These are phyloP conservation scores for Leucocoprinus gongylophorus DNA, from an alignment of 1,284 basidiomycete species.

Conservation along the genomic window DNA sequence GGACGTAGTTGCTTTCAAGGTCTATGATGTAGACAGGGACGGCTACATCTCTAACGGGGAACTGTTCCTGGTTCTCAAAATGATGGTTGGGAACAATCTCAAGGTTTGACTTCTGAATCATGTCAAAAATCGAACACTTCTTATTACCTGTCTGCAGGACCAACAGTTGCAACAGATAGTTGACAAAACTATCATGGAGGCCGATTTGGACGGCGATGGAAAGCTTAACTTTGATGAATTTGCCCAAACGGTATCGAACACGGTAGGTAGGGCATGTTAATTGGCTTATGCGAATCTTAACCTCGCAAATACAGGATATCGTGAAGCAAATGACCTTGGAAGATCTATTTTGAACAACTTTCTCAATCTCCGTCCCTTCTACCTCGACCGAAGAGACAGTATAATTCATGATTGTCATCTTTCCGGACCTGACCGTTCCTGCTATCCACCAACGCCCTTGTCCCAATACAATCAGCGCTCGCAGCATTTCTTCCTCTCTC, in stretches of 20 bases:
- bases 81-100: constrained; percentile 99
- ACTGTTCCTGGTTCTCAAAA: constrained; percentile 96
- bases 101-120: constrained; percentile 53
- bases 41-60: constrained; percentile 99
- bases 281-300: neutral
- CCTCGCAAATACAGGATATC: constrained; percentile 52
- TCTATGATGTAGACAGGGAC: constrained; percentile 98
- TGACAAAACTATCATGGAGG: constrained; percentile 99
- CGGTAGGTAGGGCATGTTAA: constrained; percentile 44
- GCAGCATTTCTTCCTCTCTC: neutral
- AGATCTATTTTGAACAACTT: constrained; percentile 64
- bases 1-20: constrained; percentile 42
- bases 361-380: neutral
- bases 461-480: neutral
- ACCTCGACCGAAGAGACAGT: neutral
- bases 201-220: constrained; percentile 96
- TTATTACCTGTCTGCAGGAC: constrained; percentile 50
- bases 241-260: constrained; percentile 93
- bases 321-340: constrained; percentile 99
- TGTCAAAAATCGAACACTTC: neutral
- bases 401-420: neutral
- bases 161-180: constrained; percentile 99
- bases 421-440: neutral
- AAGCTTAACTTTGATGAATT: constrained; percentile 98
- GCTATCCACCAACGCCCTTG: neutral